Percentiles rank a stretch among this genome's conserved stretches.
phyloP scores from a whole-genome alignment of 2,329 filamentous ascomycete genomes.

The Pyrenophora graminea region DNA sequence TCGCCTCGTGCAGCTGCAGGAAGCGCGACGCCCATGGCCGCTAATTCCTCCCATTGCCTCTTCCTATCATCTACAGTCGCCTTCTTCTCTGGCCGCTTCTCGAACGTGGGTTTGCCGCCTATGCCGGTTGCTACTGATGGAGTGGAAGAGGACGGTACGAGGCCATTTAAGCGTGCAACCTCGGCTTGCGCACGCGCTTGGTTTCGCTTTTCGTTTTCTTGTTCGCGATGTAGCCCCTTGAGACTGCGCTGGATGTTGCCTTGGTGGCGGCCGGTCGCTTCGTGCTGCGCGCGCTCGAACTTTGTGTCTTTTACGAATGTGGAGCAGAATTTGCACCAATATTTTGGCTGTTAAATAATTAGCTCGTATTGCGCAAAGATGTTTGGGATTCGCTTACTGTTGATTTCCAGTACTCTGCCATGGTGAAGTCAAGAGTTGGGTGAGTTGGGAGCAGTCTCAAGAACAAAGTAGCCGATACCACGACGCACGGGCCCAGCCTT shows the following conservation, averaged over 20 bases:
- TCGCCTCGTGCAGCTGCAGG: slow-evolving; percentile 78
- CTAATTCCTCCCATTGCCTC: slow-evolving; percentile 83
- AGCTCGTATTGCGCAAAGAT: slow-evolving; percentile 2
- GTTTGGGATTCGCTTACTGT: slow-evolving; percentile 58
- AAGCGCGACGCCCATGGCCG: slow-evolving; percentile 81
- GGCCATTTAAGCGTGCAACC: slow-evolving; percentile 80
- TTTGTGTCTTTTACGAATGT: slow-evolving; percentile 89
- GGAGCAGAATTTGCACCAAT: slow-evolving; percentile 98
- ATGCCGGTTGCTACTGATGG: slow-evolving; percentile 35
- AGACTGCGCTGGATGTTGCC: slow-evolving; percentile 85
- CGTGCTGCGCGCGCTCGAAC: slow-evolving; percentile 86
- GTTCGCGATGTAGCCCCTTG: slow-evolving; percentile 81
- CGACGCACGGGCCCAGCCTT: background rate
- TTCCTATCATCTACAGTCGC: slow-evolving; percentile 71
- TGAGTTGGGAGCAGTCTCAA: no score
- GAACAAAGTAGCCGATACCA: background rate
- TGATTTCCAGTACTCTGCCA: slow-evolving; percentile 99
- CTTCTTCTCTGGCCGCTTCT: slow-evolving; percentile 48
- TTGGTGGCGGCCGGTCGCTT: slow-evolving; percentile 84
- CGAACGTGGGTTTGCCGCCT: slow-evolving; percentile 28
- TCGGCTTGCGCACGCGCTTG: slow-evolving; percentile 82
- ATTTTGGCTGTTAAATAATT: slow-evolving; percentile 65
- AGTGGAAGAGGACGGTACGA: slow-evolving; percentile 60
- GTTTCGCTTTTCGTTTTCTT: slow-evolving; percentile 80
- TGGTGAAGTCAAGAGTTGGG: slow-evolving; percentile 44